A percentile compares a stretch with the other conserved stretches of the same genome.
These are phyloP conservation scores for Crithidia expoeki DNA, from an alignment of 208 protist genomes.

Conservation along the genomic window DNA sequence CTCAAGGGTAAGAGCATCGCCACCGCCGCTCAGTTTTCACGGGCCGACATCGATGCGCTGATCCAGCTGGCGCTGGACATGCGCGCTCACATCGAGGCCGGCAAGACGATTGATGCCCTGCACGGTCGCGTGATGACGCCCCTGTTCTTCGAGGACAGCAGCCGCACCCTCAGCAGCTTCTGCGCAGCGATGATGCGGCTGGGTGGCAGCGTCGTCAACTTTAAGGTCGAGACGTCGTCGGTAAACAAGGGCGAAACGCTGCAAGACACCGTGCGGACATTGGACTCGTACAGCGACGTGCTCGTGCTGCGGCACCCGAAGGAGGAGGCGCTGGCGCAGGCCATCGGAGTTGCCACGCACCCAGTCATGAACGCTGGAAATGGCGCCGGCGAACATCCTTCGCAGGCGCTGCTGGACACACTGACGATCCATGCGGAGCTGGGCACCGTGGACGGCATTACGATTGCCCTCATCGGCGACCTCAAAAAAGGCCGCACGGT, in stretches of 20 bases:
- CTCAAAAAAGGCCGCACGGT: slow-evolving; percentile 98
- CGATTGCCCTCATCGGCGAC: slow-evolving; percentile 96
- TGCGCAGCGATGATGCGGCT: slow-evolving; percentile 84
- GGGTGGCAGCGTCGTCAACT: slow-evolving; percentile 82
- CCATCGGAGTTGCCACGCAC: slow-evolving; percentile 50
- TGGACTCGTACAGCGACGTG: slow-evolving; percentile 94
- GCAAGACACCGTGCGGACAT: slow-evolving; percentile 81
- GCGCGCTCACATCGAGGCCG: slow-evolving; percentile 44
- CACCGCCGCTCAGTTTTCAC: slow-evolving; percentile 69
- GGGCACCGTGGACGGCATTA: slow-evolving; percentile 87
- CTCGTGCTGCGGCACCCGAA: slow-evolving; percentile 96
- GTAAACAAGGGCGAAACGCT: slow-evolving; percentile 89
- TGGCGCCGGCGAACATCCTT: slow-evolving; percentile 97
- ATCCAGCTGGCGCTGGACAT: slow-evolving; percentile 62
- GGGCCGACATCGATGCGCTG: slow-evolving; percentile 70
- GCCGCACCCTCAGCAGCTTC: slow-evolving; percentile 81
- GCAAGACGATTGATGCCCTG: slow-evolving; percentile 63
- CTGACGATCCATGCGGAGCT: slow-evolving; percentile 97
- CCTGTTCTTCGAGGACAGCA: slow-evolving; percentile 88
- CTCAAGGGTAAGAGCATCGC: slow-evolving; percentile 73
- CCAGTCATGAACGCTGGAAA: slow-evolving; percentile 98
- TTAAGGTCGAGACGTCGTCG: slow-evolving; percentile 78
- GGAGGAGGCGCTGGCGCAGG: slow-evolving; percentile 79
- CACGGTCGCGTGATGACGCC: slow-evolving; percentile 82
- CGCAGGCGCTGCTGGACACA: slow-evolving; percentile 97